Base-by-base conservation (phyloP, 1,284 basidiomycete genomes). In the Tylopilus sp. region DNA sequence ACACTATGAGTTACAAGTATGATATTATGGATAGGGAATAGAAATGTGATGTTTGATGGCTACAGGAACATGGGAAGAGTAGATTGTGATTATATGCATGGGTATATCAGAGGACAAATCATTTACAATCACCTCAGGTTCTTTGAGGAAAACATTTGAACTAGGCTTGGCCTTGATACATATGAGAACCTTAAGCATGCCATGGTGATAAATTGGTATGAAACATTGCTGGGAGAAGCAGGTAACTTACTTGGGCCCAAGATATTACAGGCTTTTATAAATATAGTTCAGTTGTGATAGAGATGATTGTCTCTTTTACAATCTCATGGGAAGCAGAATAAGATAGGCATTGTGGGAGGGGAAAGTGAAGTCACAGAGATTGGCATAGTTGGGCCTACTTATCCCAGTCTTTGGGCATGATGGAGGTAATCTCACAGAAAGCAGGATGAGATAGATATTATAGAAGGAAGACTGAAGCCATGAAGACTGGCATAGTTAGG, bases 21-120 rank as follows among this genome's bases (percentile, higher is more conserved):
- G 51, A 83, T 69, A 30, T 75, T 74, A 59, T 86, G 81, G 8
- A 73, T 65, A 3, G 83, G 80, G 57, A 73, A 78, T 42, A 86
- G 68, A 0, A 15, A 79, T 71, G 16, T 58, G 70, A 52, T 64
- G 64, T 50, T 52, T 68, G 34, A 54, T 50, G 33, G 35, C 58
- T 11, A 57, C 58, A 38, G 53, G 65, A 23, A 57, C 57, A 34
- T 61, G 62, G 2, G 55, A 59, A 16, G 60, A 64, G 53, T 74
- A 73, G 21, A 83, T 69, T 10, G 77, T 79, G 12, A 80, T 66
- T 64, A 82, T 70, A 54, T 82, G 81, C 0, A n/a, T n/a, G n/a
- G n/a, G n/a, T n/a, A n/a, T n/a, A n/a, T n/a, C 67, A 3, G 65
- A 63, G 0, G 67, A 59, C 34, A 66, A 13, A 30, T 71, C 55